Evolutionary conservation across 495 filamentous ascomycete species (phyloP), one percentile per base, ranked within the genome.

Genomic region (Coniosporium apollinis): DNA sequence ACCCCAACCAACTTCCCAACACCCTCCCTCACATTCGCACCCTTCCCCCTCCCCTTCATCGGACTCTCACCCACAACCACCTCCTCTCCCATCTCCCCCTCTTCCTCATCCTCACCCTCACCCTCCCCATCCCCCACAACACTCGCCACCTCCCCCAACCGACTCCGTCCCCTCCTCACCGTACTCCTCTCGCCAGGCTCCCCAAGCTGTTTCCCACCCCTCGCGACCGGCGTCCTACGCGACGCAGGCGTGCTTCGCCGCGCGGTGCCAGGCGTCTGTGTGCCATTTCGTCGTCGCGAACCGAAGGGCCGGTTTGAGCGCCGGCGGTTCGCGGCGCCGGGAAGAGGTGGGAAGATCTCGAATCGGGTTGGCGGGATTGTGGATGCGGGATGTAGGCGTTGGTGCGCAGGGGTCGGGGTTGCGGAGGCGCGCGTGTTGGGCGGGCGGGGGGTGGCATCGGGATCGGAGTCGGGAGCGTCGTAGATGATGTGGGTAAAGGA

Each of bases 341-440:
- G 77, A n/a, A 84, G 61, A 2, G 79, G 78, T 24, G 85, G 85
- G 48, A 79, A 87, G 30, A 92, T 72, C 47, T 91, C 79, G 54
- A 89, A 94, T 39, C 84, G 68, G 21, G 67, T 76, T 1, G 79
- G 67, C 0, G 84, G 82, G 32, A 94, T 84, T 17, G 58, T 53
- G 14, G 57, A 58, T 24, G 40, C 25, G 8, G 30, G 43, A 38
- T 8, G 37, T 22, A 11, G 34, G 28, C 32, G 19, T 24, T 35
- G 32, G 19, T n/a, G 19, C 24, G 8, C 26, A 38, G 40, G 7
- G 31, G 30, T 21, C 30, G 19, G 13, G 39, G 33, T 11, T 32
- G 9, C 1, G 28, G 3, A 47, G 34, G 10, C 38, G 44, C 21
- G 44, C 44, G 5, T 44, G 45, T 15, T 44, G 41, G 1, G 33